Evolutionary conservation across 2,329 filamentous ascomycete genomes (phyloP), one percentile per base, ranked within the genome.

Genomic region (Penicillium expansum): DNA sequence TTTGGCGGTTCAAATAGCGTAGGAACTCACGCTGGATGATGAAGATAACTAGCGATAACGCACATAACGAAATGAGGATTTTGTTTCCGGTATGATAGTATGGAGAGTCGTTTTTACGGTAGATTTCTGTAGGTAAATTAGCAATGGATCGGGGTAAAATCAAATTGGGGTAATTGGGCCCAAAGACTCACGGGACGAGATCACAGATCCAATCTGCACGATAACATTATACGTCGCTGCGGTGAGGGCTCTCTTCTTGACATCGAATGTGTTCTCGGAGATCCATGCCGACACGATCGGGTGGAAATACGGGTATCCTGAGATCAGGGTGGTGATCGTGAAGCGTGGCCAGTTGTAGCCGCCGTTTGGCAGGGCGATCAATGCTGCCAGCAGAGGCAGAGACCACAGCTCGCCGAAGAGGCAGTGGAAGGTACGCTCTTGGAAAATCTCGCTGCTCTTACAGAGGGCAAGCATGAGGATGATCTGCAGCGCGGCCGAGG

Each of bases 351-450:
- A 38, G n/a, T 38, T 38, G n/a, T 38, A 38, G 9, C 35, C 35
- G n/a, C 35, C 33, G 1, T 48, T 58, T 0, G 80, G 80, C 0
- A 83, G 63, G 0, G 74, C 75, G n/a, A 83, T 64, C 24, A 83
- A 68, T 0, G 79, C 77, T 1, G 79, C 73, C 13, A 84, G 72
- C 14, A 84, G 66, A 0, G 82, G 82, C 48, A 84, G 66, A 5
- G 76, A 71, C 79, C 80, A 84, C 47, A 82, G 71, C 58, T 83
- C 78, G 18, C 80, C 79, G 33, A 82, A 64, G 1, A 83, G 65
- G 58, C 77, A 80, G 58, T 82, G 80, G 60, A 82, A 79, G 0
- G 80, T 76, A 3, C 81, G 73, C 66, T 84, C 81, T 56, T 80
- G 77, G 62, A 82, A 82, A 65, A 77, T 75, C 39, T 83, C 79